A percentile compares a stretch with the other conserved stretches of the same genome.
Conservation (phyloP, 495 filamentous ascomycete genomes). For the Sporormia fimetaria region DNA sequence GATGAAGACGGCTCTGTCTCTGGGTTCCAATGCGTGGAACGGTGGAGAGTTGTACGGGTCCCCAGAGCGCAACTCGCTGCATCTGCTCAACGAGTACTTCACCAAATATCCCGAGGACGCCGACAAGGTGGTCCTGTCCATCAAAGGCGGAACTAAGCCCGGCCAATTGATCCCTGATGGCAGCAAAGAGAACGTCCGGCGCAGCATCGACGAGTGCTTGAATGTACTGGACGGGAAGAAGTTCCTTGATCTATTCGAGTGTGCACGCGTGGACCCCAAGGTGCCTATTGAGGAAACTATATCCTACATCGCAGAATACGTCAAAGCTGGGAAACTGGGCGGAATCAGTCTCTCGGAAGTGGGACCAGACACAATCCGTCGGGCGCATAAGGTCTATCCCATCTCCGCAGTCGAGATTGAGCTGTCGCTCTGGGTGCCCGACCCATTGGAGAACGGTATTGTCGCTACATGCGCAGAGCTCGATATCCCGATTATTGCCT, state of each 20-base stretch:
- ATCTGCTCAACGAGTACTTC: conserved; percentile 55
- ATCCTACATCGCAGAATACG: conserved; percentile 42
- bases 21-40: conserved; percentile 69
- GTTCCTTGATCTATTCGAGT: conserved; percentile 73
- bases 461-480: conserved; percentile 59
- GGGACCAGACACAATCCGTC: conserved; percentile 58
- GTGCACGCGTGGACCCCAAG: conserved; percentile 57
- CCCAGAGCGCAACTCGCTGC: conserved; percentile 54
- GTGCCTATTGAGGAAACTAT: conserved; percentile 50
- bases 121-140: conserved; percentile 50
- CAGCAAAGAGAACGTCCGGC: conserved; percentile 49
- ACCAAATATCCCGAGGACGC: conserved; percentile 56
- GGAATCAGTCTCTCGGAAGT: conserved; percentile 72
- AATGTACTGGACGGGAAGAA: conserved; percentile 58
- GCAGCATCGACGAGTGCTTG: conserved; percentile 57
- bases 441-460: conserved; percentile 64
- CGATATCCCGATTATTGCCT: conserved; percentile 60
- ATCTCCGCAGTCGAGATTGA: conserved; percentile 73
- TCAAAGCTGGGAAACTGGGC: conserved; percentile 66
- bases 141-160: conserved; percentile 49
- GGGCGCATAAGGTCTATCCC: conserved; percentile 56
- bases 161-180: conserved; percentile 40
- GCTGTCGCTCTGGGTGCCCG: conserved; percentile 55
- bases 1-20: conserved; percentile 53
- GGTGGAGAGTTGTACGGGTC: conserved; percentile 72